Evolutionary conservation across 2,329 filamentous ascomycete genomes (phyloP).

Genomic region (Fusarium penzigii): DNA sequence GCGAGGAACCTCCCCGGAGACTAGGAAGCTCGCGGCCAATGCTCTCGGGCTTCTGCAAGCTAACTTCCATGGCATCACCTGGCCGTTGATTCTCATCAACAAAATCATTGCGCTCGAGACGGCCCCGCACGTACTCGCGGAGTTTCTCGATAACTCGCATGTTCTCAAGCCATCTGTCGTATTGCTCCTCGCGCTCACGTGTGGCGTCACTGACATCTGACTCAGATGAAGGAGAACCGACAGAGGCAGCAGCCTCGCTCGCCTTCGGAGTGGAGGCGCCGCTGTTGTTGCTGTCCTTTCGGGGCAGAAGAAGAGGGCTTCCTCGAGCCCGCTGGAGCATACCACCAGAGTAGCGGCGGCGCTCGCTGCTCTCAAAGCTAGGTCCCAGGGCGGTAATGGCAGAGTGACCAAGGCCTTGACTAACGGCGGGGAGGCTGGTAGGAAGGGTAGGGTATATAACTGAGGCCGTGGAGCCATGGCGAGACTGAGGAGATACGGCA

Average conservation of each 20-base stretch:
- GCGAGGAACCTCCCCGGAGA: slow-evolving; percentile 28
- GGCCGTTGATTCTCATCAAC: slow-evolving; percentile 29
- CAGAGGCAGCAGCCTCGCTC: slow-evolving; percentile 43
- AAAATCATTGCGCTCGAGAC: slow-evolving; percentile 58
- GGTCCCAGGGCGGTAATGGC: slow-evolving; percentile 72
- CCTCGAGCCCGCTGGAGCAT: slow-evolving; percentile 63
- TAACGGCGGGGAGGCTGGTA: slow-evolving; percentile 59
- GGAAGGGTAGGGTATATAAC: slow-evolving; percentile 73
- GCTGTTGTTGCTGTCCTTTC: slow-evolving; percentile 40
- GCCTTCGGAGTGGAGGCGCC: slow-evolving; percentile 46
- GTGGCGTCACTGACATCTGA: slow-evolving; percentile 54
- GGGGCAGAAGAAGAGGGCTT: slow-evolving; percentile 41
- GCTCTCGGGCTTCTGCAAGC: slow-evolving; percentile 34
- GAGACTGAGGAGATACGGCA: slow-evolving; percentile 66
- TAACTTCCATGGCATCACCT: slow-evolving; percentile 40
- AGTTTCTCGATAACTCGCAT: slow-evolving; percentile 65
- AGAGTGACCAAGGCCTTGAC: slow-evolving; percentile 68
- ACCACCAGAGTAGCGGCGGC: slow-evolving; percentile 66
- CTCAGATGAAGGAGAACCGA: slow-evolving; percentile 56
- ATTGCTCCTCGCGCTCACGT: slow-evolving; percentile 60
- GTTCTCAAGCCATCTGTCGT: slow-evolving; percentile 67
- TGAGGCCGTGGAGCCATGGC: slow-evolving; percentile 60
- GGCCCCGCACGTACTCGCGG: slow-evolving; percentile 56
- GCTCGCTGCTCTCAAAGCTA: slow-evolving; percentile 63
- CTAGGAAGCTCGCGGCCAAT: slow-evolving; percentile 24